Conservation (phyloP, 805 yeast genomes). For the Saccharomycopsis javanensis region DNA sequence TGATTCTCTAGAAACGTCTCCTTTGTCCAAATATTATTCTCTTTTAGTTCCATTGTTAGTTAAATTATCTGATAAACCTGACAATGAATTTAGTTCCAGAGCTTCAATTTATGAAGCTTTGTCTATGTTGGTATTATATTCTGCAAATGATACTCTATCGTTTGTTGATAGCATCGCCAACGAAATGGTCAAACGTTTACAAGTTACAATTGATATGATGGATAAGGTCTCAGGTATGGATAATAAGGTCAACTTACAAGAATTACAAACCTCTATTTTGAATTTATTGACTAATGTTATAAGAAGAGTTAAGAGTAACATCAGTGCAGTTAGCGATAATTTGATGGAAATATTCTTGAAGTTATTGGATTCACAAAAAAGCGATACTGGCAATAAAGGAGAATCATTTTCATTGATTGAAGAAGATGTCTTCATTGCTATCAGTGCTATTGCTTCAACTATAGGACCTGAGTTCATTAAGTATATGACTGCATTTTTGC, state of each 20-base stretch:
- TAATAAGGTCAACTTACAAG: slow-evolving; percentile 71
- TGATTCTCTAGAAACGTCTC: slow-evolving; percentile 34
- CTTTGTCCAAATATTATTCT: slow-evolving; percentile 66
- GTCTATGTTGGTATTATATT: slow-evolving; percentile 66
- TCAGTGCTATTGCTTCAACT: slow-evolving; percentile 82
- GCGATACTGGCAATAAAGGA: slow-evolving; percentile 38
- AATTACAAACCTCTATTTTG: slow-evolving; percentile 70
- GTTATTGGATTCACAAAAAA: slow-evolving; percentile 48
- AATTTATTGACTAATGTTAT: slow-evolving; percentile 74
- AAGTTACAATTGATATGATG: slow-evolving; percentile 48
- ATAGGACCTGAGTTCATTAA: slow-evolving; percentile 59
- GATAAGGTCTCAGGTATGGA: slow-evolving; percentile 58
- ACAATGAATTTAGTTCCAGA: slow-evolving; percentile 80
- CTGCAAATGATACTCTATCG: slow-evolving; percentile 61
- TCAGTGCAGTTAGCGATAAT: slow-evolving; percentile 61
- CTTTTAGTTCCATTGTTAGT: slow-evolving; percentile 61
- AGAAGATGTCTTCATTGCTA: slow-evolving; percentile 88
- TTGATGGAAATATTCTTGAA: slow-evolving; percentile 77
- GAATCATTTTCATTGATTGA: slow-evolving; percentile 52
- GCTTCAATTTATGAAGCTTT: slow-evolving; percentile 97
- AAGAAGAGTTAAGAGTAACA: slow-evolving; percentile 65
- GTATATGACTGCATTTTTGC: slow-evolving; percentile 75
- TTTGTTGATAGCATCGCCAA: slow-evolving; percentile 64
- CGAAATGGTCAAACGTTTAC: slow-evolving; percentile 64
- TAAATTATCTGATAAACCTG: slow-evolving; percentile 57